Base-by-base conservation (phyloP, 176 grass and related monocot genomes). In the Eremochloa ophiuroides region DNA sequence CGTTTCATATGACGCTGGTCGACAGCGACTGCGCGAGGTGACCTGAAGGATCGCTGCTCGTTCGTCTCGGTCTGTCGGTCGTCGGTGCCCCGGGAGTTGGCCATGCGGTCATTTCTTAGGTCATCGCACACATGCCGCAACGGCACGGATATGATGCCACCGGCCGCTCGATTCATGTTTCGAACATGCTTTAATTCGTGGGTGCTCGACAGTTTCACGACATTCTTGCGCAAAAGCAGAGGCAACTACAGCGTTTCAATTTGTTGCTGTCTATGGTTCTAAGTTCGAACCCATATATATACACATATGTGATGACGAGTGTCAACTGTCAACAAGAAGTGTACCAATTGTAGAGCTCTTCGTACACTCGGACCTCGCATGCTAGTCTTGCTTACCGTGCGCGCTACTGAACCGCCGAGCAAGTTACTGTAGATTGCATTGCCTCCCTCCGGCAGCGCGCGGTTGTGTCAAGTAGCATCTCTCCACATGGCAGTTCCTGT, bases 121-220 rank as follows among this genome's bases (percentile, higher is more conserved):
- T 67, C 77, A 8, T 35, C 64, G 18, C 11, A 33, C 84, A 73
- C 68, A 53, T 83, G 85, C 43, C n/a, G n/a, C n/a, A n/a, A n/a
- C 41, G 7, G 9, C 11, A 11, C 25, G 1, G 17, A 33, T 16
- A 11, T 5, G 11, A 46, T 15, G 62, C 41, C 28, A 22, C 79
- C 79, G n/a, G n/a, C n/a, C 67, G 71, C 34, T 72, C 12, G 34
- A 4, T 78, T 60, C 75, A 73, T 84, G 80, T 63, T 87, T 65
- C 6, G 4, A 83, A 81, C 85, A 86, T 80, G 70, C 6, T 38
- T 7, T 38, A 38, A 38, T 38, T 38, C 6, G 7, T 7, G 37
- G 7, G 6, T 7, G 6, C 37, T 38, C 7, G 37, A 7, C 37
- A 38, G 37, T 68, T 80, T n/a, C 46, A 48, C 14, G 31, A 72